Conservation (phyloP, 768 basidiomycete species). For the Mycena filopes region DNA sequence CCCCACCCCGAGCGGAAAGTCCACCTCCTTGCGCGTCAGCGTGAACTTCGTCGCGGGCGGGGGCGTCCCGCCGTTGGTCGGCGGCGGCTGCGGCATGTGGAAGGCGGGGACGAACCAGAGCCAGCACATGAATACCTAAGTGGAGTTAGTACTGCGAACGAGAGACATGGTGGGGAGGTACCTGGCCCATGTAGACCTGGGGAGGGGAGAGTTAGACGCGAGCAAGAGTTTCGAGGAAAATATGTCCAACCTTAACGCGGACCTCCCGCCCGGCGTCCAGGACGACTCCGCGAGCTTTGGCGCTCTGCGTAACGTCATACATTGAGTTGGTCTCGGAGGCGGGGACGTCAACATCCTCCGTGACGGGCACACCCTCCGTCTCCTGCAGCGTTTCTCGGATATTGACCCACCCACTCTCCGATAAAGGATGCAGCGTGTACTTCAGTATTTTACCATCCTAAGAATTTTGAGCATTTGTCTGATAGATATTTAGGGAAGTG, state of each 20-base stretch:
- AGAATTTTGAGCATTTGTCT: not conserved
- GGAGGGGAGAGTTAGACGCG: no score
- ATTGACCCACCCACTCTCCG: slow-evolving; percentile 54
- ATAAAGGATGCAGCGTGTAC: slow-evolving; percentile 59
- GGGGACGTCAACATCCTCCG: slow-evolving; percentile 42
- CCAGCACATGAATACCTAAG: slow-evolving; percentile 83
- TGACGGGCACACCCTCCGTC: slow-evolving; percentile 14
- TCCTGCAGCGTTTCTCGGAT: slow-evolving; percentile 49
- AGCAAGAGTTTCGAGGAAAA: no score
- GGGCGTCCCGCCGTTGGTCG: slow-evolving; percentile 31
- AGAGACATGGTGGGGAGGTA: slow-evolving; percentile 38
- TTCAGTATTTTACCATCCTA: slow-evolving; percentile 56
- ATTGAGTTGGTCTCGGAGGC: slow-evolving; percentile 57
- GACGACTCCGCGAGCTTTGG: slow-evolving; percentile 56
- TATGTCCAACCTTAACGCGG: slow-evolving; percentile 60
- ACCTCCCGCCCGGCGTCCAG: slow-evolving; percentile 77
- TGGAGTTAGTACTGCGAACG: slow-evolving; percentile 8
- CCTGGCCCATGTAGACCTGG: slow-evolving; percentile 73
- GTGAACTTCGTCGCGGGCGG: slow-evolving; percentile 49
- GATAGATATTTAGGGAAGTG: not conserved
- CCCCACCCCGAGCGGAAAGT: slow-evolving; percentile 83
- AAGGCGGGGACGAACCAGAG: slow-evolving; percentile 88
- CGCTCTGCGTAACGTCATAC: slow-evolving; percentile 48
- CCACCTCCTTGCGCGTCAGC: slow-evolving; percentile 72
- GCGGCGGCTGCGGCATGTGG: slow-evolving; percentile 70